Conservation (phyloP, 257 asterid species). For the Primulina eburnea region DNA sequence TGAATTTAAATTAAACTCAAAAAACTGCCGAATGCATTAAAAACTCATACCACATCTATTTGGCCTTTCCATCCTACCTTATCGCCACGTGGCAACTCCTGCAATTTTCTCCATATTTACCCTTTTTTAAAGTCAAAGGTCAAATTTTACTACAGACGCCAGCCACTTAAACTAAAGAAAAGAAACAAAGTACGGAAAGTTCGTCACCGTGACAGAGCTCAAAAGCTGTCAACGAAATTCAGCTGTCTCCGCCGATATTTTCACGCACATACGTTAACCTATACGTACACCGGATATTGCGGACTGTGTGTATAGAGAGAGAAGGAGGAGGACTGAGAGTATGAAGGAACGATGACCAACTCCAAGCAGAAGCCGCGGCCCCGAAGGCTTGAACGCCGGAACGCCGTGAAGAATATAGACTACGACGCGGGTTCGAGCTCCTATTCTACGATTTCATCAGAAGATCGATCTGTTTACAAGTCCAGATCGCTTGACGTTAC, state of each 20-base stretch:
- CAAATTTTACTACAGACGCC: neutral
- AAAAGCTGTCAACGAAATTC: neutral
- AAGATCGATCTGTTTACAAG: constrained; percentile 31
- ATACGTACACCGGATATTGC: neutral
- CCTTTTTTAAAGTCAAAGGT: neutral
- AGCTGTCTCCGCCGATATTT: neutral
- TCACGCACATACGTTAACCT: neutral
- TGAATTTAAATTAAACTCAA: no score
- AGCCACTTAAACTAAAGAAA: neutral
- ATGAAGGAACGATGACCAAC: constrained; percentile 30
- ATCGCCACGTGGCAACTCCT: neutral
- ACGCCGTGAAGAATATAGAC: constrained; percentile 47
- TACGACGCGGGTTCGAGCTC: constrained; percentile 38
- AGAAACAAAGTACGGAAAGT: neutral
- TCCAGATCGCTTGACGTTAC: constrained; percentile 40
- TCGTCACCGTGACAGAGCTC: neutral
- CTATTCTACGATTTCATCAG: constrained; percentile 27
- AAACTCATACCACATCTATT: no score
- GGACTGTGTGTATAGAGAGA: neutral
- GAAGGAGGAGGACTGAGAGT: constrained; percentile 2
- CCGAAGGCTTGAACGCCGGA: constrained; percentile 51
- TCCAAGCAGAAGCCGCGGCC: constrained; percentile 35
- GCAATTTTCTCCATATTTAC: neutral
- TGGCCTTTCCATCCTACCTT: neutral
- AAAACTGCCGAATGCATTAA: no score